Evolutionary conservation across 225 moss, liverwort and hornwort species (phyloP).

Genomic region (Bryum argenteum): DNA sequence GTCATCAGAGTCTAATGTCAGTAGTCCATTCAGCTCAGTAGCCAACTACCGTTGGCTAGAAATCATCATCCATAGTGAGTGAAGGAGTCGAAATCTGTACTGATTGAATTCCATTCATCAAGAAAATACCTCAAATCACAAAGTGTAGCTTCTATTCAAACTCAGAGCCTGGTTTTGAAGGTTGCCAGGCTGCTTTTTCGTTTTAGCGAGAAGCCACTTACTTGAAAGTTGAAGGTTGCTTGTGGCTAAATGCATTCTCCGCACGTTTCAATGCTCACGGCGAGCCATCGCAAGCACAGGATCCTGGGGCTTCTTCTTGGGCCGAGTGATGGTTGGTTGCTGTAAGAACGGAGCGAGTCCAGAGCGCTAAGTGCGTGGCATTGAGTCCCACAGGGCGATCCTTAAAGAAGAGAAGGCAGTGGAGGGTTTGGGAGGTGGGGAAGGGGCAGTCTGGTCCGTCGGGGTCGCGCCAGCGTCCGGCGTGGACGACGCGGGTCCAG

Average conservation of each 20-base stretch:
- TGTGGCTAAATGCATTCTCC: background rate
- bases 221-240: background rate
- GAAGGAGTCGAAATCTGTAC: conserved; percentile 10
- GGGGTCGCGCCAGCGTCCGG: conserved; percentile 71
- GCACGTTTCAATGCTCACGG: background rate
- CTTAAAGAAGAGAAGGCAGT: conserved; percentile 72
- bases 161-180: no score
- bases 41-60: conserved; percentile 33
- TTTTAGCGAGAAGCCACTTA: background rate
- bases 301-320: background rate
- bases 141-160: conserved; percentile 7
- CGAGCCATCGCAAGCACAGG: conserved; percentile 38
- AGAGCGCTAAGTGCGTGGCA: conserved; percentile 53
- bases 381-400: conserved; percentile 65
- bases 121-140: conserved; percentile 11
- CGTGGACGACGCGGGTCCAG: conserved; percentile 60
- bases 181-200: background rate
- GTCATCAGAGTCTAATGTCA: background rate
- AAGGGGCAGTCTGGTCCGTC: conserved; percentile 75
- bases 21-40: background rate
- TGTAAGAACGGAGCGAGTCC: conserved; percentile 45
- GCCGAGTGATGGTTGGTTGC: background rate
- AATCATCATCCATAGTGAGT: background rate
- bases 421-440: conserved; percentile 37
- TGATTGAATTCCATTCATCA: background rate